These are phyloP conservation scores for Suillus hirtellus DNA, from an alignment of 768 basidiomycete species.

Conservation along the genomic window DNA sequence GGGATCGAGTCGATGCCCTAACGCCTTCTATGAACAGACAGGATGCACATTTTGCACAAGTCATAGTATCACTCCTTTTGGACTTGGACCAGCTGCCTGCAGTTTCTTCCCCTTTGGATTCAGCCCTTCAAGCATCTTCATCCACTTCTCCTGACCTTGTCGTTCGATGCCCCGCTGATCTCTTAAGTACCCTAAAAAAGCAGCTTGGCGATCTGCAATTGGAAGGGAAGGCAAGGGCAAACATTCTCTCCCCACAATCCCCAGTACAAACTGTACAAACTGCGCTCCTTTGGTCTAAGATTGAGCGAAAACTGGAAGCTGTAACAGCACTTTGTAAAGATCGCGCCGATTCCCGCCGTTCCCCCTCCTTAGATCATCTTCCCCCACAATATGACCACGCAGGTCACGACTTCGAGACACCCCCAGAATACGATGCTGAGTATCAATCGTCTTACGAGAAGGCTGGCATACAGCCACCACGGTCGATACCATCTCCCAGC, in stretches of 20 bases:
- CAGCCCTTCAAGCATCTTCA: slow-evolving; percentile 17
- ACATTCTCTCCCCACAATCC: slow-evolving; percentile 15
- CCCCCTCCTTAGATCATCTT: slow-evolving; percentile 32
- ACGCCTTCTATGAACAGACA: slow-evolving; percentile 42
- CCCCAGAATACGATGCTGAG: slow-evolving; percentile 28
- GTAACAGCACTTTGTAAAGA: slow-evolving; percentile 68
- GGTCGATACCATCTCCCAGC: slow-evolving; percentile 13
- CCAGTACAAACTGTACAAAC: slow-evolving; percentile 56
- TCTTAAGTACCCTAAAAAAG: slow-evolving; percentile 62
- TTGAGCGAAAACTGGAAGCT: slow-evolving; percentile 72
- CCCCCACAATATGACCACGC: slow-evolving; percentile 57
- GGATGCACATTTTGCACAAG: slow-evolving; percentile 65
- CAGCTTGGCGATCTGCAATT: slow-evolving; percentile 70
- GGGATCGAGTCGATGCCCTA: slow-evolving; percentile 50
- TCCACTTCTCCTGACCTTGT: slow-evolving; percentile 15
- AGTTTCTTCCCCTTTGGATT: slow-evolving; percentile 18
- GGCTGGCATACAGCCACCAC: slow-evolving; percentile 15
- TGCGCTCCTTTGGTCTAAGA: slow-evolving; percentile 70
- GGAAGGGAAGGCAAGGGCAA: slow-evolving; percentile 7
- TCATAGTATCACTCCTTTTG: slow-evolving; percentile 67
- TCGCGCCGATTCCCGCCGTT: slow-evolving; percentile 35
- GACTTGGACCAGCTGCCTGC: slow-evolving; percentile 65
- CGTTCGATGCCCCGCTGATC: slow-evolving; percentile 32
- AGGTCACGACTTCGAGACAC: slow-evolving; percentile 24
- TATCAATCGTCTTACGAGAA: slow-evolving; percentile 13